These are phyloP conservation scores for Acer yangbiense DNA, from an alignment of 345 rosid genomes.

Conservation along the genomic window DNA sequence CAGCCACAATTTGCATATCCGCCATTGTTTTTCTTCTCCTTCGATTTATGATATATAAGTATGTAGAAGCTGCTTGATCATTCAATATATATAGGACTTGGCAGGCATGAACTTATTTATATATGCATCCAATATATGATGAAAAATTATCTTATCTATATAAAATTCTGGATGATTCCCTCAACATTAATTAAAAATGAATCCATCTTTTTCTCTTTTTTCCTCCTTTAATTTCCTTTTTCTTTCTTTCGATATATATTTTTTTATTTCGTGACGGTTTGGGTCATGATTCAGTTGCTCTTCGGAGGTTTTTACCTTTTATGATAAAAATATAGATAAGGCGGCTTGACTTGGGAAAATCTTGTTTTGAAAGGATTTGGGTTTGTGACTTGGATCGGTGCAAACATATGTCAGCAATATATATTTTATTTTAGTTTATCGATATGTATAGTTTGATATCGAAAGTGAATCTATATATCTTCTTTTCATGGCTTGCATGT, in stretches of 20 bases:
- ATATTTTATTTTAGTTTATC: background rate
- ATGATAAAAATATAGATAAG: background rate
- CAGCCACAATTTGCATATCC: slow-evolving; percentile 64
- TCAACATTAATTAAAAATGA: no score
- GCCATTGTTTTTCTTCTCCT: slow-evolving; percentile 38
- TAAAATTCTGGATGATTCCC: background rate
- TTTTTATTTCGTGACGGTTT: background rate
- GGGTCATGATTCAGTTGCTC: slow-evolving; percentile 3
- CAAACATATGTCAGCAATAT: slow-evolving; percentile 36
- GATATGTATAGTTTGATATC: slow-evolving; percentile 9
- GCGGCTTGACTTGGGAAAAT: background rate
- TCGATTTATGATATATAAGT: background rate
- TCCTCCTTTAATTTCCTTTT: slow-evolving; percentile 13
- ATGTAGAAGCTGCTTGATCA: background rate
- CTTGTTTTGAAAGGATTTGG: slow-evolving; percentile 8
- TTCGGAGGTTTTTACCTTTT: background rate
- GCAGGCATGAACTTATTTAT: background rate
- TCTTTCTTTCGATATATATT: background rate
- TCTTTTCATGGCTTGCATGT: slow-evolving; percentile 30
- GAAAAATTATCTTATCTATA: background rate
- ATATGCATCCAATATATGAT: background rate
- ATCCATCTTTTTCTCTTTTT: background rate
- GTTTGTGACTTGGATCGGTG: slow-evolving; percentile 33
- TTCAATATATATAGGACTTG: background rate
- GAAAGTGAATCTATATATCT: slow-evolving; percentile 11